Percentiles rank a stretch among this genome's conserved stretches.
Evolutionary conservation across 169 alveolate species (phyloP).

Genomic region (Plasmodium vivax): DNA sequence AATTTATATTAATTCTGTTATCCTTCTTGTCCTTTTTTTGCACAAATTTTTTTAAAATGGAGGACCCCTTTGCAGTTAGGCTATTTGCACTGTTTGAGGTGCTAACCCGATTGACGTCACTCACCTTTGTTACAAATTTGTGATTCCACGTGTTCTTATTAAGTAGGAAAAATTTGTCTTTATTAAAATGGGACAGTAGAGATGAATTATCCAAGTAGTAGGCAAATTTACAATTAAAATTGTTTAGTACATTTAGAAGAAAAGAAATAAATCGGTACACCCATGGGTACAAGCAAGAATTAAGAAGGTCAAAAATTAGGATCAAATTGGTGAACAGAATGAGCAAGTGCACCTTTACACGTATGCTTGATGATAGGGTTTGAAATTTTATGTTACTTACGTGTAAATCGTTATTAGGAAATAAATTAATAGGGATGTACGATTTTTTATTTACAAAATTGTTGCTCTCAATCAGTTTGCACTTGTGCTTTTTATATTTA

Average conservation of each 20-base stretch:
- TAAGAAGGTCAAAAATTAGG: slow-evolving; percentile 21
- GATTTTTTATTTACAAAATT: slow-evolving; percentile 29
- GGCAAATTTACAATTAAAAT: slow-evolving; percentile 21
- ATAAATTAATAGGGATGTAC: slow-evolving; percentile 40
- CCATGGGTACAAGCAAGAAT: slow-evolving; percentile 38
- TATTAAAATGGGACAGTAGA: slow-evolving; percentile 26
- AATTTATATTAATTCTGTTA: slow-evolving; percentile 21
- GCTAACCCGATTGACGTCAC: neutral
- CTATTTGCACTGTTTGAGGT: neutral
- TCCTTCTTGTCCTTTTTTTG: slow-evolving; percentile 37
- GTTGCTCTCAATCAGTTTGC: slow-evolving; percentile 13
- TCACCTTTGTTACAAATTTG: slow-evolving; percentile 8
- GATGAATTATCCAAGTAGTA: slow-evolving; percentile 30
- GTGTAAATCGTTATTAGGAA: slow-evolving; percentile 28
- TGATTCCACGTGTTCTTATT: neutral
- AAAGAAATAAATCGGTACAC: slow-evolving; percentile 44
- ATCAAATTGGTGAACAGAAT: slow-evolving; percentile 39
- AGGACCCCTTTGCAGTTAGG: slow-evolving; percentile 4
- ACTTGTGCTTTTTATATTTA: slow-evolving; percentile 40
- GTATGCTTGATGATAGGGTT: slow-evolving; percentile 10
- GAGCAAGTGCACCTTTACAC: slow-evolving; percentile 22
- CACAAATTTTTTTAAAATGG: slow-evolving; percentile 15
- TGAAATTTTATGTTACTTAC: slow-evolving; percentile 35
- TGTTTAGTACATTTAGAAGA: slow-evolving; percentile 34
- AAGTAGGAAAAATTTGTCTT: neutral